These are phyloP conservation scores for Phytophthora sp. DNA, from an alignment of 352 stramenopile genomes.

Conservation along the genomic window DNA sequence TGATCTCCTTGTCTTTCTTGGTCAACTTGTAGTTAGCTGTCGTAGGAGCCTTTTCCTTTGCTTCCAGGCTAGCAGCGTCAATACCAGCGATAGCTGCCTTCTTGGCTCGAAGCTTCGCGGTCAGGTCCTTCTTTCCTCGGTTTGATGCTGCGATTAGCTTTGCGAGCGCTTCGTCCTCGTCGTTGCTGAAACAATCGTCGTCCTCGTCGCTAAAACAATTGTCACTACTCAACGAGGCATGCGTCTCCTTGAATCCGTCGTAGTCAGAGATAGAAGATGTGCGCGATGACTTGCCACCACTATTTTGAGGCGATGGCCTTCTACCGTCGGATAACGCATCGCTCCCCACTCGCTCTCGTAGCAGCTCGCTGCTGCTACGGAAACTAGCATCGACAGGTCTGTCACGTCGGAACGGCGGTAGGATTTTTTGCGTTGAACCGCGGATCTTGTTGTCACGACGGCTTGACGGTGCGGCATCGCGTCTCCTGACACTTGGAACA, in stretches of 20 bases:
- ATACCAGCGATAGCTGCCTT: slow-evolving; percentile 38
- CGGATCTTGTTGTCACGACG: slow-evolving; percentile 24
- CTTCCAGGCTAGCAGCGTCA: slow-evolving; percentile 26
- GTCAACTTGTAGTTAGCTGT: slow-evolving; percentile 43
- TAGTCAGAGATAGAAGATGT: slow-evolving; percentile 37
- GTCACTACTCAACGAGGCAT: slow-evolving; percentile 20
- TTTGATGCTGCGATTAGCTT: slow-evolving; percentile 36
- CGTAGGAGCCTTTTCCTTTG: slow-evolving; percentile 23
- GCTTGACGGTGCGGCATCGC: slow-evolving; percentile 7
- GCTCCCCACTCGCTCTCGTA: not conserved
- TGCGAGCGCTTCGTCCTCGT: slow-evolving; percentile 33
- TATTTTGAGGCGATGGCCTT: slow-evolving; percentile 28
- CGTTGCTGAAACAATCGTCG: slow-evolving; percentile 27
- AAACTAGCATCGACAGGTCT: slow-evolving; percentile 19
- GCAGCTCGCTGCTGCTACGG: slow-evolving; percentile 13
- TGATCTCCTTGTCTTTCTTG: slow-evolving; percentile 38
- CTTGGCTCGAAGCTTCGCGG: slow-evolving; percentile 28
- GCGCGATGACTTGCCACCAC: slow-evolving; percentile 18
- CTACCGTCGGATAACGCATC: slow-evolving; percentile 6
- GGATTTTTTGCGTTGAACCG: slow-evolving; percentile 6
- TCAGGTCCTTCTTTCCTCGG: slow-evolving; percentile 21
- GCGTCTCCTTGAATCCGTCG: slow-evolving; percentile 35
- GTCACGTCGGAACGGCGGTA: slow-evolving; percentile 12
- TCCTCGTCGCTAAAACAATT: slow-evolving; percentile 26
- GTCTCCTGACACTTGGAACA: slow-evolving; percentile 11